Percentiles rank a stretch among this genome's conserved stretches.
These are phyloP conservation scores for Nepenthes mirabilis DNA, from an alignment of 148 eudicot species.

Conservation along the genomic window DNA sequence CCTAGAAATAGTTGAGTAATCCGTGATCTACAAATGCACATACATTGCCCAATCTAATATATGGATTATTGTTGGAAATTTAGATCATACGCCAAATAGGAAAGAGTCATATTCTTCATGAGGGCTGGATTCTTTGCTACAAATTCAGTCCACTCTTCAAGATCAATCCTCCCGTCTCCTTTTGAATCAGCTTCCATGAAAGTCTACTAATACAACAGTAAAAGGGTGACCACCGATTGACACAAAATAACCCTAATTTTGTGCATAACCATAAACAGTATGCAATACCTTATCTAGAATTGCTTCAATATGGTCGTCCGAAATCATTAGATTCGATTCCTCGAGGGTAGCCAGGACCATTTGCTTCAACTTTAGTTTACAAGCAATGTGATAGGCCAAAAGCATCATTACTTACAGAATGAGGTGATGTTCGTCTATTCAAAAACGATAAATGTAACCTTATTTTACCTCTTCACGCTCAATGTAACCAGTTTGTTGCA, in stretches of 20 bases:
- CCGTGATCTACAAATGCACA: too few relatives aligned
- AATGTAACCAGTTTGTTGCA: conserved; percentile 40
- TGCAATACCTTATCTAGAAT: conserved; percentile 43
- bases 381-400: background rate
- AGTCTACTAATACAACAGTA: conserved; percentile 10
- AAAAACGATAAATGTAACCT: background rate
- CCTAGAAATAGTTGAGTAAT: too few relatives aligned
- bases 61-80: background rate
- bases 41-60: too few relatives aligned
- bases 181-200: conserved; percentile 39
- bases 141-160: conserved; percentile 46
- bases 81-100: conserved; percentile 1
- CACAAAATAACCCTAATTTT: background rate
- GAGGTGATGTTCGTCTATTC: too few relatives aligned
- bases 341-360: conserved; percentile 45
- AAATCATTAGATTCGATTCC: conserved; percentile 26
- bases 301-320: conserved; percentile 36
- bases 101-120: conserved; percentile 39
- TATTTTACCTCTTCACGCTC: conserved; percentile 45
- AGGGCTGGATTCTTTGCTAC: conserved; percentile 36
- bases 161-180: conserved; percentile 47
- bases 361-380: conserved; percentile 38
- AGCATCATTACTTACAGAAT: background rate
- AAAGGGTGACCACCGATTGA: background rate
- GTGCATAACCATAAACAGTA: background rate